A percentile compares a stretch with the other conserved stretches of the same genome.
Conservation (phyloP, 164 flowering plant species). For the Magnolia changhungtana region DNA sequence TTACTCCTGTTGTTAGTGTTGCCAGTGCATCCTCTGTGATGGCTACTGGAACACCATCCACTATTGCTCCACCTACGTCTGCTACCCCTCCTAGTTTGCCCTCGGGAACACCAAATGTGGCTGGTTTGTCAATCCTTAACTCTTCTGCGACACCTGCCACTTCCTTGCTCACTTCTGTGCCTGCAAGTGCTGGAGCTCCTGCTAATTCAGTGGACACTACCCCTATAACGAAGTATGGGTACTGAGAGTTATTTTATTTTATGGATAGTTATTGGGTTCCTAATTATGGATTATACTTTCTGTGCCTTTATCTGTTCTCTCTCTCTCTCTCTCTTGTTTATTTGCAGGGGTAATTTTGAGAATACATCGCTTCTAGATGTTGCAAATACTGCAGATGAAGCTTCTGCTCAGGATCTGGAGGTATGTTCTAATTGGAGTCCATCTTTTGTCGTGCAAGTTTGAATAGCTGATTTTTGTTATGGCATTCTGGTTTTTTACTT, state of each 20-base stretch:
- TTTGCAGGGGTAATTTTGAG: constrained; percentile 32
- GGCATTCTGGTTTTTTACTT: background rate
- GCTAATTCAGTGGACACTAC: constrained; percentile 18
- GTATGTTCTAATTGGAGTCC: constrained; percentile 27
- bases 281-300: background rate
- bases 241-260: background rate
- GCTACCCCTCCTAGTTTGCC: constrained; percentile 18
- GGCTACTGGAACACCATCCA: constrained; percentile 34
- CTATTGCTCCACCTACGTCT: constrained; percentile 7
- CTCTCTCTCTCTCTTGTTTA: constrained; percentile 1
- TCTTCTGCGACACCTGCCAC: constrained; percentile 18
- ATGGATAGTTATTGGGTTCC: background rate
- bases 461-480: background rate
- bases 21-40: constrained; percentile 28
- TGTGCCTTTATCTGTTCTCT: background rate
- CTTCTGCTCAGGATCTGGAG: constrained; percentile 75
- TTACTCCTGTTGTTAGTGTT: constrained; percentile 41
- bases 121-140: constrained; percentile 19
- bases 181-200: constrained; percentile 29
- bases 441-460: background rate
- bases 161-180: constrained; percentile 19
- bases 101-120: constrained; percentile 14
- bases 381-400: constrained; percentile 36
- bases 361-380: constrained; percentile 36
- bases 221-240: constrained; percentile 35